A percentile compares a stretch with the other conserved stretches of the same genome.
Evolutionary conservation across 2,329 filamentous ascomycete species (phyloP).

Genomic region (Penicillium sp.): DNA sequence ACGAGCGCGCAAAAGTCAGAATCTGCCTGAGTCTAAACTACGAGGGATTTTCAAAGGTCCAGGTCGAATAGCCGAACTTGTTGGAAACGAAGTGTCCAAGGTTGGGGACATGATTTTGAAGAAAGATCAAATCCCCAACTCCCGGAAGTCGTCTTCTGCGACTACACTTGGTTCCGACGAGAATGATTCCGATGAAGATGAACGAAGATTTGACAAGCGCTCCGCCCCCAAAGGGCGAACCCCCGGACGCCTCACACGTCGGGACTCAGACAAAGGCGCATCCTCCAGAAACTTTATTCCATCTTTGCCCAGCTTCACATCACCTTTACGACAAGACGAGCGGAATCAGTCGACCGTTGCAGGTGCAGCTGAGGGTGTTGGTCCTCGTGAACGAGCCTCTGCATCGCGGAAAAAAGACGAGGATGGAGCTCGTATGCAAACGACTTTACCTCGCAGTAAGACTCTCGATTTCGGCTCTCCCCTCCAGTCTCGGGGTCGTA

Average conservation of each 20-base stretch:
- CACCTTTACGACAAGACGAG: conserved; percentile 41
- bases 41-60: conserved; percentile 69
- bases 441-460: conserved; percentile 13
- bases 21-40: conserved; percentile 53
- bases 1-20: conserved; percentile 23
- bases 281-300: conserved; percentile 38
- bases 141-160: conserved; percentile 40
- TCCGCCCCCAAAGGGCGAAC: conserved; percentile 25
- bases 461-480: conserved; percentile 30
- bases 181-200: conserved; percentile 43
- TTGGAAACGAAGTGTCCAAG: conserved; percentile 59
- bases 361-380: conserved; percentile 14
- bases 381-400: conserved; percentile 10
- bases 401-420: conserved; percentile 9
- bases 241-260: conserved; percentile 27
- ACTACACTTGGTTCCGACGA: conserved; percentile 45
- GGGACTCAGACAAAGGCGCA: conserved; percentile 30
- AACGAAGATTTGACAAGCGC: conserved; percentile 32
- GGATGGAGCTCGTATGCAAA: conserved; percentile 11
- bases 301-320: conserved; percentile 49
- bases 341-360: conserved; percentile 26
- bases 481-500: conserved; percentile 21
- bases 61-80: conserved; percentile 64
- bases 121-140: conserved; percentile 47
- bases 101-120: conserved; percentile 57